A percentile compares a stretch with the other conserved stretches of the same genome.
phyloP scores from a whole-genome alignment of 2,329 filamentous ascomycete genomes.

The Fusarium pseudocircinatum region DNA sequence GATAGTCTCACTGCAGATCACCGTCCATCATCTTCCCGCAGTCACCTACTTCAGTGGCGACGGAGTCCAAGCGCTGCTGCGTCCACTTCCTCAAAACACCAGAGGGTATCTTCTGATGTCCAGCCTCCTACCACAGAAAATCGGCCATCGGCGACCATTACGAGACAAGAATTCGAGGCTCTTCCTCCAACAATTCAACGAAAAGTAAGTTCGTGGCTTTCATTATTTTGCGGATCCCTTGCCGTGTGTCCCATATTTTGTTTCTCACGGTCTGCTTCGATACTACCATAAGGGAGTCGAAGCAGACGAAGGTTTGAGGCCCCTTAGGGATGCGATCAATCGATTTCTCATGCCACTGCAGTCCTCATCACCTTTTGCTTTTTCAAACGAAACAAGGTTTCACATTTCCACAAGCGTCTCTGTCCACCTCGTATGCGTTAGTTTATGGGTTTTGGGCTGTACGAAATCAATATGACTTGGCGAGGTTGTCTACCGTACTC shows the following conservation, averaged over 20 bases:
- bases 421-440: constrained; percentile 2
- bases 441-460: constrained; percentile 28
- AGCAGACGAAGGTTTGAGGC: background rate
- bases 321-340: constrained; percentile 15
- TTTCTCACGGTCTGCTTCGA: constrained; percentile 6
- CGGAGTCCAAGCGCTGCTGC: constrained; percentile 29
- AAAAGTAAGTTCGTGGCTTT: constrained; percentile 60
- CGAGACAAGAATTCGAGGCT: constrained; percentile 58
- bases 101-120: constrained; percentile 41
- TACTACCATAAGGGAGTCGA: constrained; percentile 8
- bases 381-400: constrained; percentile 1
- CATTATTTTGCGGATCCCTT: constrained; percentile 10
- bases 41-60: constrained; percentile 35
- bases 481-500: constrained; percentile 18
- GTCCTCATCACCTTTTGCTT: background rate
- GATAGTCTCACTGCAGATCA: constrained; percentile 24
- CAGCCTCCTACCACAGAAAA: constrained; percentile 27
- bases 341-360: constrained; percentile 3
- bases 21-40: constrained; percentile 45
- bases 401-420: constrained; percentile 26
- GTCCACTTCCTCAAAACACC: constrained; percentile 31
- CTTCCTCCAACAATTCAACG: constrained; percentile 64
- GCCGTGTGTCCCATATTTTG: constrained; percentile 2
- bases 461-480: constrained; percentile 27
- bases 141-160: constrained; percentile 45